A percentile compares a stretch with the other conserved stretches of the same genome.
These are phyloP conservation scores for Austropuccinia psidii DNA, from an alignment of 1,284 basidiomycete genomes.

Conservation along the genomic window DNA sequence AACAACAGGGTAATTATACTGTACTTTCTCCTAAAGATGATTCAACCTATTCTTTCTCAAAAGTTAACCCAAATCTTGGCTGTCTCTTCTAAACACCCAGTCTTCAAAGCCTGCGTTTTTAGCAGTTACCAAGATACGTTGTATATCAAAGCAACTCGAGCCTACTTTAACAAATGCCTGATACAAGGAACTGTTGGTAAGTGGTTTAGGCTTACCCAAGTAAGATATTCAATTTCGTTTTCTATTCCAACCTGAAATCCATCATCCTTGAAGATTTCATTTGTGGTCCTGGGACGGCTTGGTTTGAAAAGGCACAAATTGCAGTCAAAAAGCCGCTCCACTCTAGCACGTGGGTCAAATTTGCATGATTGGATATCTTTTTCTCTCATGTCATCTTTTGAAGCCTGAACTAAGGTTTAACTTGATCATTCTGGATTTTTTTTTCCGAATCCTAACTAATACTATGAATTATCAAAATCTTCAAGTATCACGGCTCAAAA, in stretches of 20 bases:
- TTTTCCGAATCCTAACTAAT: background rate
- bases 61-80: background rate
- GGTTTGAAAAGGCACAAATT: slow-evolving; percentile 16
- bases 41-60: background rate
- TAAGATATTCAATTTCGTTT: too few species aligned
- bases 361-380: background rate
- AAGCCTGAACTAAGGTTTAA: background rate
- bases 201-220: too few species aligned
- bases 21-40: background rate
- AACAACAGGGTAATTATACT: slow-evolving; percentile 10
- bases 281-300: slow-evolving; percentile 14
- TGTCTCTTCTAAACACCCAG: background rate
- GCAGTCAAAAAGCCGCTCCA: background rate
- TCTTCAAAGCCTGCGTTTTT: slow-evolving; percentile 2
- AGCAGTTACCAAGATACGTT: slow-evolving; percentile 35
- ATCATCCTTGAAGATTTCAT: slow-evolving; percentile 10
- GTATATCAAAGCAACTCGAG: background rate
- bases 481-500: slow-evolving; percentile 26
- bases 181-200: slow-evolving; percentile 30
- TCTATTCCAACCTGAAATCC: background rate
- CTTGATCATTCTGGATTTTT: background rate
- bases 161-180: slow-evolving; percentile 9
- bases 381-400: background rate
- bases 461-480: background rate
- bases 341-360: background rate